Evolutionary conservation across 2,329 filamentous ascomycete genomes (phyloP), one percentile per base, ranked within the genome.

Genomic region (Fusarium equiseti): DNA sequence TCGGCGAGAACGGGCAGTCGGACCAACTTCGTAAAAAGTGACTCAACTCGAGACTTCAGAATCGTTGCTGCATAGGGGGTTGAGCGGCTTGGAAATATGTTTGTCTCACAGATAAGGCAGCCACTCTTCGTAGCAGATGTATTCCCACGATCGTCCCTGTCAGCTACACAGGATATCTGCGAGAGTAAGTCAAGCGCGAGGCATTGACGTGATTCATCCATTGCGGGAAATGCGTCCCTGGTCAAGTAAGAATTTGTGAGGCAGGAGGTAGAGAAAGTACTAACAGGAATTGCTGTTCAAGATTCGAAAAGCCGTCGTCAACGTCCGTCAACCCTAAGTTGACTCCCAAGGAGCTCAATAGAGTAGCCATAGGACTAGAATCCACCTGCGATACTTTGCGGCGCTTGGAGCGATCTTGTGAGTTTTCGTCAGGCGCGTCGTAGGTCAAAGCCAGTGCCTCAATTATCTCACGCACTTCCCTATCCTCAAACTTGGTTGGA

Each of bases 151-250:
- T 48, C 43, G 13, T 60, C 45, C 9, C 55, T 43, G 46, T 66
- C 75, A 8, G 66, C 56, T 10, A 76, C 59, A 57, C 79, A 81
- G 43, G 73, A 76, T n/a, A 89, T 77, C 51, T 83, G 84, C 5
- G 89, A 87, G 16, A 94, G 75, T 13, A 85, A 76, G 40, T 88
- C 81, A 43, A 92, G 80, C 11, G 85, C 79, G 35, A 83, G 82
- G 70, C 85, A 88, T 74, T 88, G 86, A 26, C 84, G 80, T 10
- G 79, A 63, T 63, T 89, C 86, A 18, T 82, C 72, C 7, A 89
- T 77, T 16, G 78, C 75, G 15, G 82, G 73, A 73, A 89, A 89
- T 24, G 75, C 71, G 26, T 74, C 71, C 38, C 82, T 85, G 45
- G 20, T 4, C 18, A 18, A 16, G 52, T 79, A 40, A 79, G 75